Evolutionary conservation across 306 rosid genomes (phyloP).

Genomic region (Rosa rugosa): DNA sequence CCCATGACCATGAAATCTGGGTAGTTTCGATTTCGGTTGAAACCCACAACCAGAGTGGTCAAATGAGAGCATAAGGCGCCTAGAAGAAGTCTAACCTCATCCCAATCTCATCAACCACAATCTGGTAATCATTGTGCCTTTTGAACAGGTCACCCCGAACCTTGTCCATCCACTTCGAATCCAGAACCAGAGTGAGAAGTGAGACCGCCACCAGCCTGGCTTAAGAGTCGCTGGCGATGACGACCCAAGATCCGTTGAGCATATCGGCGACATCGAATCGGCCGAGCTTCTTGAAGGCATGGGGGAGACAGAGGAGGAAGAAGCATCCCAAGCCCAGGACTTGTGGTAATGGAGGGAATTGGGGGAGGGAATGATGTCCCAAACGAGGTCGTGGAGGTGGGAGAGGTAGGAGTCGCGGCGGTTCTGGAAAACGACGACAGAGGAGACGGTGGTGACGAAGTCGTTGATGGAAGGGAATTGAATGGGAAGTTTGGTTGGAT

Average conservation of each 20-base stretch:
- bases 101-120: conserved; percentile 41
- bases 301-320: conserved; percentile 37
- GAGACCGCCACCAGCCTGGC: conserved; percentile 59
- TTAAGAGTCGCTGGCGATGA: conserved; percentile 84
- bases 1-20: conserved; percentile 86
- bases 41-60: conserved; percentile 46
- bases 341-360: conserved; percentile 46
- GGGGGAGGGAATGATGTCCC: conserved; percentile 50
- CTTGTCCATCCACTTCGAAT: conserved; percentile 22
- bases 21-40: conserved; percentile 51
- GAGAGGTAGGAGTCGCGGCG: conserved; percentile 64
- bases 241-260: conserved; percentile 90
- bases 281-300: conserved; percentile 59
- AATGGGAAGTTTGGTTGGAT: too few species aligned
- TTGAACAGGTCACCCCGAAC: conserved; percentile 22
- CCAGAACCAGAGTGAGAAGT: conserved; percentile 56
- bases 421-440: conserved; percentile 56
- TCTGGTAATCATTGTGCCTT: not conserved
- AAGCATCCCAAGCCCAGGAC: conserved; percentile 58
- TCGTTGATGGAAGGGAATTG: too few species aligned
- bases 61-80: conserved; percentile 74
- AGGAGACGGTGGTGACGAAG: conserved; percentile 20
- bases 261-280: conserved; percentile 55
- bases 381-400: conserved; percentile 66
- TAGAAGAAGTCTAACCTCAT: conserved; percentile 49